Evolutionary conservation across 192 early-diverging fungal genomes (phyloP).

Genomic region (Coemansia reversa): DNA sequence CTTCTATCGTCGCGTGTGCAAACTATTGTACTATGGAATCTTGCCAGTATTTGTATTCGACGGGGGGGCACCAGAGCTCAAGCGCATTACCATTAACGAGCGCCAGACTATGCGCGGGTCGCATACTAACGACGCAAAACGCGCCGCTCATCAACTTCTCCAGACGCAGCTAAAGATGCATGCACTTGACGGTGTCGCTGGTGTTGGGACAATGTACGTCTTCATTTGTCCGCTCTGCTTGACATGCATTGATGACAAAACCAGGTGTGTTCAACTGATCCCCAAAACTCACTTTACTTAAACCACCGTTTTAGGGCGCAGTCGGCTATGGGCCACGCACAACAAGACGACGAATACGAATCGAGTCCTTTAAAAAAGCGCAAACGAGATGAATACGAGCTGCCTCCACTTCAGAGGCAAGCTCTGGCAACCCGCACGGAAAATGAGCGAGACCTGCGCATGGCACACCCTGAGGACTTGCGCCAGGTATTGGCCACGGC

Average conservation of each 20-base stretch:
- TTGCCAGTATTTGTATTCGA: constrained; percentile 98
- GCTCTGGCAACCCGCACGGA: constrained; percentile 33
- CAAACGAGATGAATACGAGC: constrained; percentile 56
- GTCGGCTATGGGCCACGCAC: not conserved
- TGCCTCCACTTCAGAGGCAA: constrained; percentile 25
- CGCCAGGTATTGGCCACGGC: constrained; percentile 35
- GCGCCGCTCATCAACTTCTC: constrained; percentile 82
- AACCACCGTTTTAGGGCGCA: not conserved
- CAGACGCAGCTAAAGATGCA: constrained; percentile 73
- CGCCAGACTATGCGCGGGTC: constrained; percentile 28
- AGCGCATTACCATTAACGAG: constrained; percentile 59
- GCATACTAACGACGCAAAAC: constrained; percentile 58
- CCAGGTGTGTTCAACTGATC: too few relatives aligned
- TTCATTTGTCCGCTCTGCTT: not conserved
- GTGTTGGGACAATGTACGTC: not conserved
- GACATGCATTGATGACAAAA: too few relatives aligned
- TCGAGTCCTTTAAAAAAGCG: constrained; percentile 46
- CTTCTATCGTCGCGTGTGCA: constrained; percentile 92
- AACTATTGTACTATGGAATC: constrained; percentile 86
- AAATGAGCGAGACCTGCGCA: constrained; percentile 39
- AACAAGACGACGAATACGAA: not conserved
- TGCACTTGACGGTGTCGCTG: constrained; percentile 49
- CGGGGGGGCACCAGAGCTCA: constrained; percentile 84
- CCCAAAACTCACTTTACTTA: too few relatives aligned
- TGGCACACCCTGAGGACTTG: constrained; percentile 52